Evolutionary conservation across 345 rosid species (phyloP).

Genomic region (Eucalyptus urophylla): DNA sequence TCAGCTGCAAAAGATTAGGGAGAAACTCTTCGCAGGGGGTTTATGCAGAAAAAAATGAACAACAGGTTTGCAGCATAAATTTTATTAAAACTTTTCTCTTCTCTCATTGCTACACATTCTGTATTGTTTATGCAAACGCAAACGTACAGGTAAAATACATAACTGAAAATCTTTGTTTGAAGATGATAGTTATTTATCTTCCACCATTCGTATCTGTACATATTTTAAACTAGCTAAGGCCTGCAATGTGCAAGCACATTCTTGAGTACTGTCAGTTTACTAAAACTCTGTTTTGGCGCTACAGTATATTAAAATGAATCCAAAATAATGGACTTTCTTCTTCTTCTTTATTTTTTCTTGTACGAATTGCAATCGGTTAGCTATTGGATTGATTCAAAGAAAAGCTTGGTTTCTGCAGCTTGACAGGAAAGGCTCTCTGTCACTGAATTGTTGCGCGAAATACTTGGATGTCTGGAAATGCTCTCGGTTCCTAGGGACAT

Average conservation of each 20-base stretch:
- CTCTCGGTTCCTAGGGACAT: neutral
- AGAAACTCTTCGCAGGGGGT: neutral
- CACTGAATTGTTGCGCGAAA: too few relatives aligned
- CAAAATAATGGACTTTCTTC: neutral
- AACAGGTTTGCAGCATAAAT: neutral
- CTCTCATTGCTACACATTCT: neutral
- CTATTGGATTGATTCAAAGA: neutral
- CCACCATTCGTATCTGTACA: neutral
- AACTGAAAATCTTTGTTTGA: neutral
- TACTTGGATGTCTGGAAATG: neutral
- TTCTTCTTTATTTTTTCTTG: neutral
- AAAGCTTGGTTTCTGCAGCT: neutral
- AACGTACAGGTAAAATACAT: neutral
- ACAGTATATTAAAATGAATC: neutral
- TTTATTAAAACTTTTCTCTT: neutral
- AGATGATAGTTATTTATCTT: neutral
- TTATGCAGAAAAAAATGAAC: neutral
- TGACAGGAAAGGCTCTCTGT: neutral
- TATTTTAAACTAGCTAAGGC: neutral
- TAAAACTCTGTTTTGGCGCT: neutral
- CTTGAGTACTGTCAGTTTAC: neutral
- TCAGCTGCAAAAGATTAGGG: neutral
- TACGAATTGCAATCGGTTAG: neutral
- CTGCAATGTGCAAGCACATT: neutral
- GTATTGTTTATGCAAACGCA: neutral